A percentile compares a stretch with the other conserved stretches of the same genome.
Conservation (phyloP, 2,329 filamentous ascomycete genomes). For the Harringtonia lauricola region DNA sequence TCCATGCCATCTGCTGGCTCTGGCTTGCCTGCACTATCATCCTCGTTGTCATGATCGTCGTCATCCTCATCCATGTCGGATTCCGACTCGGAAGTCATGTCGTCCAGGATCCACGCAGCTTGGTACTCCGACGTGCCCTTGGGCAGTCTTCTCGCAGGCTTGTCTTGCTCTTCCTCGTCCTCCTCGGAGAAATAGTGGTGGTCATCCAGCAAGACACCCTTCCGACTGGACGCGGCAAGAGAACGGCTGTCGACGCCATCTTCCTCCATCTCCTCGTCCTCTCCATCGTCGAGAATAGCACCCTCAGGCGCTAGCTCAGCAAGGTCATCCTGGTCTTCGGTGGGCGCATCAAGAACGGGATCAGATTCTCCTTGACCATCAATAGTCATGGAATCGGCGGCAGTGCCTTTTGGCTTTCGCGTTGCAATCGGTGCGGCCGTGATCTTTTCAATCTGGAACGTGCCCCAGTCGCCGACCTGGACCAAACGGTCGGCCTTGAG, state of each 20-base stretch:
- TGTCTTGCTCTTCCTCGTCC: conserved; percentile 48
- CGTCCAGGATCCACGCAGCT: conserved; percentile 78
- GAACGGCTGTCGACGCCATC: conserved; percentile 26
- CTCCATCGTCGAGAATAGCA: conserved; percentile 60
- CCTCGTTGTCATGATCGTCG: conserved; percentile 43
- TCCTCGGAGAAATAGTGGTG: conserved; percentile 98
- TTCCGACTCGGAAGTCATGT: conserved; percentile 68
- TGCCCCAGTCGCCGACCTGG: conserved; percentile 87
- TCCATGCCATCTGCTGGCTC: conserved; percentile 65
- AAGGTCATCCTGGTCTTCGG: conserved; percentile 72
- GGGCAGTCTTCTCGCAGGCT: conserved; percentile 63
- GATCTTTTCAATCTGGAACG: conserved; percentile 87
- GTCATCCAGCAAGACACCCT: conserved; percentile 87
- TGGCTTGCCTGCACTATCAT: conserved; percentile 49
- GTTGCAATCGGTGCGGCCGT: conserved; percentile 58
- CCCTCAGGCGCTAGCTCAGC: conserved; percentile 81
- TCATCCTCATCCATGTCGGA: conserved; percentile 69
- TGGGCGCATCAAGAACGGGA: conserved; percentile 55
- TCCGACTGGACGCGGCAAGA: conserved; percentile 40
- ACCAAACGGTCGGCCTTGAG: conserved; percentile 84
- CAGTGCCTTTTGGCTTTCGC: conserved; percentile 40
- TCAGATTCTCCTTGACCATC: conserved; percentile 39
- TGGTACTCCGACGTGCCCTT: conserved; percentile 92
- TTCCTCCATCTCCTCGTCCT: conserved; percentile 39
- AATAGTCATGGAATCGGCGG: conserved; percentile 42